Evolutionary conservation across 2,329 filamentous ascomycete genomes (phyloP), one percentile per base, ranked within the genome.

Genomic region (Aureobasidium melanogenum): DNA sequence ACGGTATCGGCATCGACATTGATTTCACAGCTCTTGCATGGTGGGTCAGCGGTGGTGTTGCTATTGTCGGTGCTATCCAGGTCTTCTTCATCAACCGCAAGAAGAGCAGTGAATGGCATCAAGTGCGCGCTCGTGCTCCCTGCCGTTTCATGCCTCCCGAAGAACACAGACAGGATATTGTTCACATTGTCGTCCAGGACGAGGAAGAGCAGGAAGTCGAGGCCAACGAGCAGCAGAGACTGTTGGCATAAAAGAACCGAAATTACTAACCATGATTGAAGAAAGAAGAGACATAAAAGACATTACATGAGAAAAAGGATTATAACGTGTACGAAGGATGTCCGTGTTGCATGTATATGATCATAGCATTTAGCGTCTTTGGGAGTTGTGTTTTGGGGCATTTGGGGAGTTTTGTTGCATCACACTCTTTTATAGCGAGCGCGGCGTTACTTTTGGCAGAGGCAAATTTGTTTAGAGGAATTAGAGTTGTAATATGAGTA

Each of bases 21-120:
- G 76, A 79, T 10, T 84, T 83, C 63, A 85, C 83, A 2, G 82
- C 82, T n/a, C 70, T 87, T 46, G 81, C 84, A 2, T 86, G 83
- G 83, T 86, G 83, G 82, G 79, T 74, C 19, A 84, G 81, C 61
- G 77, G 79, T 3, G 62, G 81, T 2, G 77, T 86, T 12, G 84
- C 84, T 0, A 67, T 84, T 6, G 59, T 81, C 34, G 84, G 84
- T 32, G 79, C 78, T 6, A 65, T 80, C 10, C 84, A 87, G 67
- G 72, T 84, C 3, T 82, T 80, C 63, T 82, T 80, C 62, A 78
- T 86, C 63, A 75, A 77, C 24, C 76, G 77, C 38, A 79, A 79
- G 64, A 79, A 76, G 57, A 73, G 76, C 61, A 71, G 75, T 67
- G 74, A 65, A 24, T 64, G 70, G 19, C 56, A 63, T 44, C 63